These are phyloP conservation scores for Phytophthora citricola DNA, from an alignment of 352 stramenopile species.

Conservation along the genomic window DNA sequence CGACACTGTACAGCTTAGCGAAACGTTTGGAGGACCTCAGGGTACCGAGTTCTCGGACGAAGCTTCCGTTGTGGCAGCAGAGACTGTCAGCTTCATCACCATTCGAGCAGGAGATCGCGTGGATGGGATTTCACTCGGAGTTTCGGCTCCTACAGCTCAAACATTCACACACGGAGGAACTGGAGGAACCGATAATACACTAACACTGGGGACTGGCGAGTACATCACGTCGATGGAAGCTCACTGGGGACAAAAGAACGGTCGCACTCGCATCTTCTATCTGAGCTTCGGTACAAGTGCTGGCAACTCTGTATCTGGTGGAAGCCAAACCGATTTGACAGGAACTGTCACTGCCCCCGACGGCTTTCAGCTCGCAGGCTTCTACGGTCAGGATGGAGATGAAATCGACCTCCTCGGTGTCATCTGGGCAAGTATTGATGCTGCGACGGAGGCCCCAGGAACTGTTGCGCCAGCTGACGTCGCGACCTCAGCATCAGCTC, in stretches of 20 bases:
- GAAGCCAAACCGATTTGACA: conserved; percentile 17
- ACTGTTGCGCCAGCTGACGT: conserved; percentile 17
- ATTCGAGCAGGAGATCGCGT: conserved; percentile 26
- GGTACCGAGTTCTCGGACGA: conserved; percentile 30
- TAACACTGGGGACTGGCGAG: conserved; percentile 22
- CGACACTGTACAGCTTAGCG: conserved; percentile 22
- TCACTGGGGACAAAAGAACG: conserved; percentile 29
- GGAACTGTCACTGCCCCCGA: conserved; percentile 18
- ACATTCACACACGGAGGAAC: conserved; percentile 30
- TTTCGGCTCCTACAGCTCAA: conserved; percentile 20
- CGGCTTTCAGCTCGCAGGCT: conserved; percentile 25
- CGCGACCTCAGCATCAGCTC: neutral
- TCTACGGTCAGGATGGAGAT: conserved; percentile 30
- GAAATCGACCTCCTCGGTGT: conserved; percentile 31
- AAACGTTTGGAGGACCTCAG: conserved; percentile 30
- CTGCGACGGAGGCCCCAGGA: conserved; percentile 8
- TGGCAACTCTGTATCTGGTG: conserved; percentile 25
- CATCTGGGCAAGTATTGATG: conserved; percentile 23
- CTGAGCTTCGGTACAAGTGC: conserved; percentile 29
- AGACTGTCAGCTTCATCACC: conserved; percentile 21
- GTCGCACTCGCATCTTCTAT: conserved; percentile 30
- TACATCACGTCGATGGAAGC: conserved; percentile 33
- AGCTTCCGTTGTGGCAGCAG: conserved; percentile 14
- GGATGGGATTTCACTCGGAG: conserved; percentile 19
- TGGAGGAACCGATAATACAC: conserved; percentile 24